A percentile compares a stretch with the other conserved stretches of the same genome.
Conservation (phyloP, 2,329 filamentous ascomycete species). For the Arthroderma uncinatum region DNA sequence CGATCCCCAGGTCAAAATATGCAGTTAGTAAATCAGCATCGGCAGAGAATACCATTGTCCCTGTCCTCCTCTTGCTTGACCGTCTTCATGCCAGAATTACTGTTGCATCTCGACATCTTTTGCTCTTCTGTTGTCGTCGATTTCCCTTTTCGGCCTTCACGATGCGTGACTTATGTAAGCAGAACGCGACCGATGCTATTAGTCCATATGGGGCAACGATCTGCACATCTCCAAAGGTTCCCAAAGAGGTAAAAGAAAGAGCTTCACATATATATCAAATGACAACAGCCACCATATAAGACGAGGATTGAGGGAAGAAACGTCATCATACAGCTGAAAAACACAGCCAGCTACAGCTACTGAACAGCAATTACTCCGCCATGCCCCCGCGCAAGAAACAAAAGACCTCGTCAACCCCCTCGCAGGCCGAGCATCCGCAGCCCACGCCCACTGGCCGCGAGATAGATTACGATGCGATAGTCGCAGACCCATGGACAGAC, state of each 20-base stretch:
- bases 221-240: not conserved
- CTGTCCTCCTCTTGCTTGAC: not conserved
- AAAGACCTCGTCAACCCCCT: conserved; percentile 32
- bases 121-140: not conserved
- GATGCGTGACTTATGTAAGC: not conserved
- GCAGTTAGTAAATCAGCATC: not conserved
- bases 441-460: conserved; percentile 16
- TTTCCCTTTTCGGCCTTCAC: not conserved
- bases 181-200: not conserved
- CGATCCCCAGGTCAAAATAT: not conserved
- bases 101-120: not conserved
- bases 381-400: conserved; percentile 52
- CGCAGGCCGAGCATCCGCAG: conserved; percentile 16
- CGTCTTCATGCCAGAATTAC: not conserved
- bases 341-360: not conserved
- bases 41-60: not conserved
- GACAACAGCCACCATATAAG: not conserved
- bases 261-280: not conserved
- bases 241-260: not conserved
- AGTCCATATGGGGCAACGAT: not conserved
- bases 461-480: conserved; percentile 35
- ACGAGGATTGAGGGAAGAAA: not conserved
- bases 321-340: not conserved
- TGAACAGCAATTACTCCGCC: not conserved
- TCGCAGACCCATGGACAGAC: conserved; percentile 78